A percentile compares a stretch with the other conserved stretches of the same genome.
Conservation (phyloP, 2,329 filamentous ascomycete species). For the Talaromyces piceae region DNA sequence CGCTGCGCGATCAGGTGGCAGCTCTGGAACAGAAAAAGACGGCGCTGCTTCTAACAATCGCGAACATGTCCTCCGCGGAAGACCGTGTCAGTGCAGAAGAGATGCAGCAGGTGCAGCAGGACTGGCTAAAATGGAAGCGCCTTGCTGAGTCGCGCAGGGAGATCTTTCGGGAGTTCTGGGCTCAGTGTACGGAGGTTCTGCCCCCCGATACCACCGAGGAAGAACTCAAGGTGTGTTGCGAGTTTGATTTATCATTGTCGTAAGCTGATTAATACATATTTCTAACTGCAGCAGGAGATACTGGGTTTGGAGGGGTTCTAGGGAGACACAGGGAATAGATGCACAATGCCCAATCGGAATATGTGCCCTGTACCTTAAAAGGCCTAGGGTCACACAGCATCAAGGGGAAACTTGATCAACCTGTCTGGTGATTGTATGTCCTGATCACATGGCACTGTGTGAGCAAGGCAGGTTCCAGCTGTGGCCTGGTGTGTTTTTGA, state of each 20-base stretch:
- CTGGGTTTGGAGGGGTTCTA: slow-evolving; percentile 10
- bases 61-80: slow-evolving; percentile 7
- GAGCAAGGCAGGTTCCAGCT: neutral
- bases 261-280: too few species aligned
- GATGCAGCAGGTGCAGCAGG: slow-evolving; percentile 38
- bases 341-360: neutral
- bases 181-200: slow-evolving; percentile 40
- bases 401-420: neutral
- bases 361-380: neutral
- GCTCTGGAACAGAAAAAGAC: slow-evolving; percentile 40
- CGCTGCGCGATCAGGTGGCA: slow-evolving; percentile 40
- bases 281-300: slow-evolving; percentile 5
- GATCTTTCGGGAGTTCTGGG: slow-evolving; percentile 48
- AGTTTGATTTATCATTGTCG: neutral
- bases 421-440: neutral
- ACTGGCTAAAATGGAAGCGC: slow-evolving; percentile 40
- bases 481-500: neutral
- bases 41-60: slow-evolving; percentile 33
- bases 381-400: neutral
- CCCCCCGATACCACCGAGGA: slow-evolving; percentile 40
- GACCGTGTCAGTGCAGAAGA: slow-evolving; percentile 42
- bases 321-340: too few species aligned
- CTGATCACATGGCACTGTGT: neutral
- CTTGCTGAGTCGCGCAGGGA: slow-evolving; percentile 37
- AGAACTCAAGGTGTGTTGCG: slow-evolving; percentile 44